Evolutionary conservation across 2,329 filamentous ascomycete genomes (phyloP), one percentile per base, ranked within the genome.

Genomic region (Cercospora citrullina): DNA sequence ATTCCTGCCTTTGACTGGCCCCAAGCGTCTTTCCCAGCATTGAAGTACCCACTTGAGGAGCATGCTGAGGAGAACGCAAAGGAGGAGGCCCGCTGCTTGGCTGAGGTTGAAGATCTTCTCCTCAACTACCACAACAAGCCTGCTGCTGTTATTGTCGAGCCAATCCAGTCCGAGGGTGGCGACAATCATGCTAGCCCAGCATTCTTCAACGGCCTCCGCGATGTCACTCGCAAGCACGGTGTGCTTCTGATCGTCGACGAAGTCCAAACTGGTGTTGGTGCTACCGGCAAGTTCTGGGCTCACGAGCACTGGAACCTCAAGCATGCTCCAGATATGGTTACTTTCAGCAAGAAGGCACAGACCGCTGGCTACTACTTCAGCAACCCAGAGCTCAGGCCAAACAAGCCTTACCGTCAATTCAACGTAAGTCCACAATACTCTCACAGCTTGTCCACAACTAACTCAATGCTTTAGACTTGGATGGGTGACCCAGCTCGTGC

Each of bases 1-100:
- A 96, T 97, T 75, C 93, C 93, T 26, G 92, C 93, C 76, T 97
- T 97, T 77, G 91, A 97, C 85, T 97, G 93, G 93, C 93, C 93
- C 30, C 92, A 94, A 80, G 93, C 93, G 18, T 88, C 91, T 65
- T 97, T 97, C 86, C 94, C 93, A 9, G 77, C 83, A 71, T 87
- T 96, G 77, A 94, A 94, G 81, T 97, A 97, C 81, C 93, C 93
- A 0, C 88, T 97, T 5, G 90, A 93, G 74, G 84, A 92, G 73
- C 88, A 95, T 80, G 90, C 81, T 23, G 87, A 88, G 73, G 93
- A 95, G 81, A 97, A 97, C 79, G 88, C 87, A n/a, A 84, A 85
- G 68, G 91, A 93, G 76, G 93, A 97, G 82, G 85, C 91, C 74
- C 90, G 90, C 71, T 91, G 92, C 76, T 86, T 97, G 48, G 89